Percentiles rank a stretch among this genome's conserved stretches.
These are phyloP conservation scores for Globisporangium splendens DNA, from an alignment of 352 stramenopile genomes.

Conservation along the genomic window DNA sequence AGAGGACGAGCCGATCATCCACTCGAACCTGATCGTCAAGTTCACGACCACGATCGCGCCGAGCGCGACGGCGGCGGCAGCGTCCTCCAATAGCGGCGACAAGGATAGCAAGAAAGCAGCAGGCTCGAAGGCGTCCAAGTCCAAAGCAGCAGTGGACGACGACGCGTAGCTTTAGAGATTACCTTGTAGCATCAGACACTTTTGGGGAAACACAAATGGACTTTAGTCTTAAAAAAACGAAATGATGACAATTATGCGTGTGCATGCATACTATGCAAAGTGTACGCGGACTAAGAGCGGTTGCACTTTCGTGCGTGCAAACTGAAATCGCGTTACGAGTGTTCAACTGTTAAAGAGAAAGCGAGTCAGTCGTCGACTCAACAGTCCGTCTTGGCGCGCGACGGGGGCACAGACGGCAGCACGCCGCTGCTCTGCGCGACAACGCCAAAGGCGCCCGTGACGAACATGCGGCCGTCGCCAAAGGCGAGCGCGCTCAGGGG, in stretches of 20 bases:
- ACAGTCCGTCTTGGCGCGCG: conserved; percentile 43
- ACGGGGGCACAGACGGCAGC: conserved; percentile 21
- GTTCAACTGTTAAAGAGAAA: no score
- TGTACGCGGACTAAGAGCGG: no score
- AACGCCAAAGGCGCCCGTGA: conserved; percentile 64
- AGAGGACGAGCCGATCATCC: conserved; percentile 68
- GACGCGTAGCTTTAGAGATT: conserved; percentile 14
- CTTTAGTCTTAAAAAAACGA: neutral
- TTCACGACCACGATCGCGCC: conserved; percentile 66
- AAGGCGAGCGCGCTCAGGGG: conserved; percentile 56
- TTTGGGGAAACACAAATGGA: no score
- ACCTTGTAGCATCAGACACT: no score
- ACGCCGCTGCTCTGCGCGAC: conserved; percentile 57
- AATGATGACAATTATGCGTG: neutral
- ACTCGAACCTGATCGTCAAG: conserved; percentile 67
- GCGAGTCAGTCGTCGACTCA: conserved; percentile 8
- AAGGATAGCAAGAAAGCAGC: conserved; percentile 38
- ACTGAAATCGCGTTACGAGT: no score
- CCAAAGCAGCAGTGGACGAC: conserved; percentile 16
- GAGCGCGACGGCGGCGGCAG: conserved; percentile 10
- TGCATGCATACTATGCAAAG: no score
- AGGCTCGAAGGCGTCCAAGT: conserved; percentile 19
- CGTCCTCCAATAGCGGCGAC: conserved; percentile 4
- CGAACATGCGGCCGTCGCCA: conserved; percentile 70
- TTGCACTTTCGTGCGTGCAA: neutral